phyloP scores from a whole-genome alignment of 2,329 filamentous ascomycete species.

The Cytospora leucostoma region DNA sequence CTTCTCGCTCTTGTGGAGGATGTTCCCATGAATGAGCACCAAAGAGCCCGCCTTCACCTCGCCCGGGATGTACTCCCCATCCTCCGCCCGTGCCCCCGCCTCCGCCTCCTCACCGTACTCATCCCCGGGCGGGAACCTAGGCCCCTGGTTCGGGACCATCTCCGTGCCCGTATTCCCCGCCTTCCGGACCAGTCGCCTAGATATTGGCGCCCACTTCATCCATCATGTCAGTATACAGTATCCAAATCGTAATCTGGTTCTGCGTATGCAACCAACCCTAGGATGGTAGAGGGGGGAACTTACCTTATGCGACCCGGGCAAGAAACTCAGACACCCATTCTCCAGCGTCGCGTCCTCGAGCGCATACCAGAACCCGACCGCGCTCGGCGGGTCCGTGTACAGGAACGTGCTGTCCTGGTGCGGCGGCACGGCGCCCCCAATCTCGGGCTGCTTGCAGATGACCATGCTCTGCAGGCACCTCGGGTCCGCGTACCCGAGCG shows the following conservation, averaged over 20 bases:
- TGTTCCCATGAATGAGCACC: slow-evolving; percentile 92
- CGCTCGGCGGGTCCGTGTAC: slow-evolving; percentile 84
- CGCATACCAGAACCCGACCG: slow-evolving; percentile 97
- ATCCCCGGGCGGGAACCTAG: slow-evolving; percentile 59
- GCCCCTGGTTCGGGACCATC: slow-evolving; percentile 70
- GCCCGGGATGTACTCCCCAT: slow-evolving; percentile 70
- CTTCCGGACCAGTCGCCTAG: slow-evolving; percentile 73
- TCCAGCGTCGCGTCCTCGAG: slow-evolving; percentile 84
- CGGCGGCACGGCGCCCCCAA: slow-evolving; percentile 84
- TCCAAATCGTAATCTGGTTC: too few relatives aligned
- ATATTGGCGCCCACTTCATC: slow-evolving; percentile 61
- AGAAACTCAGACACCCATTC: slow-evolving; percentile 89
- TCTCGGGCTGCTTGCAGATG: slow-evolving; percentile 97
- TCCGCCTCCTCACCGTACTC: slow-evolving; percentile 48
- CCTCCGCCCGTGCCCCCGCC: slow-evolving; percentile 40
- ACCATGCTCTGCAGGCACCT: slow-evolving; percentile 90
- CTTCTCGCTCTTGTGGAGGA: slow-evolving; percentile 94
- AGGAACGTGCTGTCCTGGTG: slow-evolving; percentile 94
- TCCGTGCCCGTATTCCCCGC: slow-evolving; percentile 58
- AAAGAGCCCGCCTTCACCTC: slow-evolving; percentile 90
- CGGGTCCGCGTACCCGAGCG: slow-evolving; percentile 75
- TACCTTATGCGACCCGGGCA: slow-evolving; percentile 73
- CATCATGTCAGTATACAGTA: neutral
- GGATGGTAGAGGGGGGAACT: neutral
- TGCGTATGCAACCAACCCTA: neutral